Conservation (phyloP, 225 moss, liverwort and hornwort genomes). For the Pleurozium schreberi region DNA sequence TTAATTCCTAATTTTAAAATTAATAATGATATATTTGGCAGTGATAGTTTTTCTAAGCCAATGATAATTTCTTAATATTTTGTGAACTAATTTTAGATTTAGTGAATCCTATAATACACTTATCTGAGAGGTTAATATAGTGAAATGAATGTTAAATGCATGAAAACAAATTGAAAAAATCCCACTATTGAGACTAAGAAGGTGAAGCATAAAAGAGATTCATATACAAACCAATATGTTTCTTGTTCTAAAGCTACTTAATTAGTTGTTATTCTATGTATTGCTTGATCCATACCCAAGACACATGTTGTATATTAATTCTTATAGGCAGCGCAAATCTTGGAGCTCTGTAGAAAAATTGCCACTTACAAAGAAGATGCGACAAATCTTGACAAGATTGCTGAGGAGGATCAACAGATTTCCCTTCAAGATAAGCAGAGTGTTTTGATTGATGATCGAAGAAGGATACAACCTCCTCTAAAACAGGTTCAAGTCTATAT, state of each 20-base stretch:
- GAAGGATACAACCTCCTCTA: slow-evolving; percentile 18
- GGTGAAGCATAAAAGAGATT: neutral
- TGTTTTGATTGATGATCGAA: slow-evolving; percentile 8
- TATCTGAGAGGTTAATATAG: accelerated
- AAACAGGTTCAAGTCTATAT: slow-evolving; percentile 26
- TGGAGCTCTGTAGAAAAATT: slow-evolving; percentile 25
- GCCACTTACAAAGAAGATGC: slow-evolving; percentile 10
- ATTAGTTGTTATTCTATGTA: neutral
- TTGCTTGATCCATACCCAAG: neutral
- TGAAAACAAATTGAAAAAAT: neutral
- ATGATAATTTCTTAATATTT: neutral
- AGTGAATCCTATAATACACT: neutral
- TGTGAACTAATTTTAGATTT: neutral
- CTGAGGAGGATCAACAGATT: neutral
- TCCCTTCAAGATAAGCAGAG: slow-evolving; percentile 4
- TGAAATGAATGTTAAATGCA: neutral
- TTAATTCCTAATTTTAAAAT: neutral
- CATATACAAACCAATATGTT: neutral
- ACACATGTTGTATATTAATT: neutral
- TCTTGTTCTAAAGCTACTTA: neutral
- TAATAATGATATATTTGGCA: neutral
- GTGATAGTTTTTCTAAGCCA: neutral
- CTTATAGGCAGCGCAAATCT: slow-evolving; percentile 34
- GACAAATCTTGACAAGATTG: slow-evolving; percentile 5
- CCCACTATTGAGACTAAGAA: neutral